Evolutionary conservation across 1,284 basidiomycete genomes (phyloP).

Genomic region (Neolentinus lepideus): DNA sequence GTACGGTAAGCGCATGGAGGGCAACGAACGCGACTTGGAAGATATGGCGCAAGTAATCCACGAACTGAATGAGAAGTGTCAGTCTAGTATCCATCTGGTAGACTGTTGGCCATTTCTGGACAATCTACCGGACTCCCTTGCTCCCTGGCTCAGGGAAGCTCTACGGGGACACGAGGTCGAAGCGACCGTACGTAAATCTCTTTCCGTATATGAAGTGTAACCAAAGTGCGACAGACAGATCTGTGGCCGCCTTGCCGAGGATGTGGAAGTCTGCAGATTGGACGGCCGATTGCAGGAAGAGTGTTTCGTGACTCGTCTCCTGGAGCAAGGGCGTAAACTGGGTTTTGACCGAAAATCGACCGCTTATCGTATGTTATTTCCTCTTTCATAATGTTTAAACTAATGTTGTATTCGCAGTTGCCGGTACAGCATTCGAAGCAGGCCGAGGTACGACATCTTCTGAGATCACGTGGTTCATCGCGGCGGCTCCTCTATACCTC

Average conservation of each 20-base stretch:
- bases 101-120: constrained; percentile 7
- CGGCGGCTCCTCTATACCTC: background rate
- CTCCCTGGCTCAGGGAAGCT: constrained; percentile 5
- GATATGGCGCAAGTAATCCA: constrained; percentile 1
- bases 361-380: background rate
- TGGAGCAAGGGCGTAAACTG: background rate
- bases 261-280: no score
- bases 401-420: background rate
- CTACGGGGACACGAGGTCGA: constrained; percentile 1
- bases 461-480: background rate
- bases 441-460: background rate
- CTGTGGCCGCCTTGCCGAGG: background rate
- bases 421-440: background rate
- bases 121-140: constrained; percentile 4
- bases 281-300: background rate
- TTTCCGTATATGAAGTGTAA: no score
- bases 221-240: no score
- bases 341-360: background rate
- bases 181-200: background rate
- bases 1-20: constrained; percentile 2
- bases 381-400: background rate
- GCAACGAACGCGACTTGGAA: constrained; percentile 4
- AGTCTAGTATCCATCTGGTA: constrained; percentile 5
- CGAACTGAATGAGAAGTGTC: constrained; percentile 1
- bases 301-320: background rate